phyloP scores from a whole-genome alignment of 805 yeast genomes.

The Naumovozyma dairenensis region DNA sequence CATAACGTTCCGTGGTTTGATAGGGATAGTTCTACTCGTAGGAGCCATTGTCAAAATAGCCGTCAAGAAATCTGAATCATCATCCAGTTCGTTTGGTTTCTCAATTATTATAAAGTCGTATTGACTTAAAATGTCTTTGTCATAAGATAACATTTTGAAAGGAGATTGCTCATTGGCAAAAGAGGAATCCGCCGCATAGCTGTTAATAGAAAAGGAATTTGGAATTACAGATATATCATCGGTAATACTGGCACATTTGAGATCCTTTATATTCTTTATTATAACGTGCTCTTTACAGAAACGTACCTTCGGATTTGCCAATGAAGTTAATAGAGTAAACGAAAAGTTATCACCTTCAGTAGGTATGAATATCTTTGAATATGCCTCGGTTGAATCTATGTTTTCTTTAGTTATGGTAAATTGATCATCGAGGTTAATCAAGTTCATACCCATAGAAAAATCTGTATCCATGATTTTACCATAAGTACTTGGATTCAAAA shows the following conservation, averaged over 20 bases:
- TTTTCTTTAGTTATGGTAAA: background rate
- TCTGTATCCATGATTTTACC: constrained; percentile 4
- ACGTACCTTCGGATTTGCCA: constrained; percentile 5
- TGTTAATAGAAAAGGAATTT: constrained; percentile 33
- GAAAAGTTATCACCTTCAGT: background rate
- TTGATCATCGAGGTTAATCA: background rate
- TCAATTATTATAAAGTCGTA: constrained; percentile 46
- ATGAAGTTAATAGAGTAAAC: constrained; percentile 14
- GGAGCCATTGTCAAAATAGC: constrained; percentile 9
- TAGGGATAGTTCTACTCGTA: background rate
- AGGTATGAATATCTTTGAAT: background rate
- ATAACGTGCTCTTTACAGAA: constrained; percentile 9
- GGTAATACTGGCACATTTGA: constrained; percentile 40
- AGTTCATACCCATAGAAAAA: constrained; percentile 1
- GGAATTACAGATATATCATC: constrained; percentile 39
- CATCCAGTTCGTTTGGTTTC: constrained; percentile 17
- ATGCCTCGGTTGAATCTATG: background rate
- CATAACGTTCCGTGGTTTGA: constrained; percentile 11
- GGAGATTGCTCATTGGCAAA: constrained; percentile 41
- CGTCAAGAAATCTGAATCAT: constrained; percentile 15
- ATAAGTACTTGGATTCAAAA: background rate
- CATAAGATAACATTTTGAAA: constrained; percentile 39
- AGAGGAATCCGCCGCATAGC: constrained; percentile 43
- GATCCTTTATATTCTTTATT: constrained; percentile 7
- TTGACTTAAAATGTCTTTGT: constrained; percentile 30